phyloP scores from a whole-genome alignment of 129 eudicot species.

The Arctium minus region DNA sequence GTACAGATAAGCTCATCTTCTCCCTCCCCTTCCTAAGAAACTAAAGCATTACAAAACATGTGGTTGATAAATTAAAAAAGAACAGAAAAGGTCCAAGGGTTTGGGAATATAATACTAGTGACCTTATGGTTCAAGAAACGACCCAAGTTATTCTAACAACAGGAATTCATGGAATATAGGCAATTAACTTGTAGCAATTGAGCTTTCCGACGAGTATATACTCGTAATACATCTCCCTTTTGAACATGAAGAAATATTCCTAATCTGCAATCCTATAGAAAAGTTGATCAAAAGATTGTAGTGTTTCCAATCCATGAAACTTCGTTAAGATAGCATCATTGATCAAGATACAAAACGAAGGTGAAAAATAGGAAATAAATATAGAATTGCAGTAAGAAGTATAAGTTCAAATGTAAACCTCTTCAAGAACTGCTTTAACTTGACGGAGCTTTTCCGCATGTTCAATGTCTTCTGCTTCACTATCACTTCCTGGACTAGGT shows the following conservation, averaged over 20 bases:
- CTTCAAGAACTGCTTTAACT: constrained; percentile 89
- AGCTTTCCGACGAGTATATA: not conserved
- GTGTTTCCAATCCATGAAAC: not conserved
- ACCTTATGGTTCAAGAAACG: not conserved
- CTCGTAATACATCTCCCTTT: not conserved
- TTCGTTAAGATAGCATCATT: constrained; percentile 4
- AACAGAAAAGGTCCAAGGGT: not conserved
- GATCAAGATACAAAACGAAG: constrained; percentile 1
- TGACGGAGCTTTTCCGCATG: constrained; percentile 92
- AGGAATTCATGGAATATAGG: not conserved
- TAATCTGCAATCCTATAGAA: constrained; percentile 1
- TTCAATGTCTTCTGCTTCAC: constrained; percentile 80
- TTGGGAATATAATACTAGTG: not conserved
- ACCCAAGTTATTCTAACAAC: not conserved
- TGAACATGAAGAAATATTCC: not conserved
- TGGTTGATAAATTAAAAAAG: not conserved
- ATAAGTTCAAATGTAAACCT: constrained; percentile 37
- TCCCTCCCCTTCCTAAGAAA: not conserved
- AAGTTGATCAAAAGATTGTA: not conserved
- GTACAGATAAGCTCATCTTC: not conserved
- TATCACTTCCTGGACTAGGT: constrained; percentile 75
- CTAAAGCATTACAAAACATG: not conserved
- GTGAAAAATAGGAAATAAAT: not conserved
- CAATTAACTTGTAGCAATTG: not conserved
- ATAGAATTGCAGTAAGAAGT: not conserved